phyloP scores from a whole-genome alignment of 345 rosid genomes.

The Citrus mangshanensis region DNA sequence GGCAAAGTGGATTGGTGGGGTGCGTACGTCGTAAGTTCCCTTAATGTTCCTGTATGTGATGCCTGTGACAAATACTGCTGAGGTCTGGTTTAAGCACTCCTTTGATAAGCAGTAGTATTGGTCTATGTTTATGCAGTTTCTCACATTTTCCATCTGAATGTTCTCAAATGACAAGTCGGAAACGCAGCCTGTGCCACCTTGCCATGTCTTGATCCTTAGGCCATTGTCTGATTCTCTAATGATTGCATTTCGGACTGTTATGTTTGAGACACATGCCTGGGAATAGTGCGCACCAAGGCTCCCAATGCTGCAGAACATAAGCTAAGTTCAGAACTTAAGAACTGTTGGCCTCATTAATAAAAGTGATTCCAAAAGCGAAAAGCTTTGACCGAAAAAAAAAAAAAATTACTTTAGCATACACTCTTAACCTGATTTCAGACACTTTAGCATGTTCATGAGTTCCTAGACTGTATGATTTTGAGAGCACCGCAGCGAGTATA shows the following conservation, averaged over 20 bases:
- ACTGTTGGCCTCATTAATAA: neutral
- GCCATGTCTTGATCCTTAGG: conserved; percentile 92
- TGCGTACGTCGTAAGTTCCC: conserved; percentile 85
- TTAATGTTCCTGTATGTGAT: conserved; percentile 70
- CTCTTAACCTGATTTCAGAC: neutral
- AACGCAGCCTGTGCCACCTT: conserved; percentile 83
- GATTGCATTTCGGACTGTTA: conserved; percentile 56
- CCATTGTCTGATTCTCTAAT: conserved; percentile 94
- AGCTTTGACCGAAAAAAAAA: neutral
- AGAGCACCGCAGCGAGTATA: no score
- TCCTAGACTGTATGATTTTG: no score
- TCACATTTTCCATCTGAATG: conserved; percentile 91
- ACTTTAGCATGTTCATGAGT: no score
- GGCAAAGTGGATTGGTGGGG: conserved; percentile 83
- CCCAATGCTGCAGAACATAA: conserved; percentile 60
- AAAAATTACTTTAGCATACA: neutral
- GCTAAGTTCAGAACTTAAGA: neutral
- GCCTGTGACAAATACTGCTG: conserved; percentile 73
- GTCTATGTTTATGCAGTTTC: conserved; percentile 86
- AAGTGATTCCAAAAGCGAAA: neutral
- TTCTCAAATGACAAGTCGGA: conserved; percentile 64
- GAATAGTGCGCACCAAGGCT: conserved; percentile 94
- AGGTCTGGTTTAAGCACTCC: conserved; percentile 71
- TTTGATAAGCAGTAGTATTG: conserved; percentile 78
- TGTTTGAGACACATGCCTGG: conserved; percentile 89